These are phyloP conservation scores for Phytophthora fragariaefolia DNA, from an alignment of 352 stramenopile species.

Conservation along the genomic window DNA sequence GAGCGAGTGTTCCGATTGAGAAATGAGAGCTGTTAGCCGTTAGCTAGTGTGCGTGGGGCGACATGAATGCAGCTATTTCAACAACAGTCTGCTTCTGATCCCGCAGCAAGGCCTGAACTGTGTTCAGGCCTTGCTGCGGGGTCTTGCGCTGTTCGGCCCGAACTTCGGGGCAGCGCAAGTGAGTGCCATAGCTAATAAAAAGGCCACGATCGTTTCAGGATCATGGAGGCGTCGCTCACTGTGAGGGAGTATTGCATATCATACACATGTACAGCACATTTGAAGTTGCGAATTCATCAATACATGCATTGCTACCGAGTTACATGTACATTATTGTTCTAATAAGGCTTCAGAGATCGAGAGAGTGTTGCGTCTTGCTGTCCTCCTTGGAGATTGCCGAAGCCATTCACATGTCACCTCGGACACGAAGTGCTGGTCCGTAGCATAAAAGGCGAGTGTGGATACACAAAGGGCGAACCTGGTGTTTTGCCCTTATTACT, in stretches of 20 bases:
- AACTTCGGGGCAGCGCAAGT: slow-evolving; percentile 20
- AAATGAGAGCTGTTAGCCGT: too few species aligned
- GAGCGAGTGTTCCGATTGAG: slow-evolving; percentile 16
- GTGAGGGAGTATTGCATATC: too few species aligned
- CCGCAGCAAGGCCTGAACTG: slow-evolving; percentile 5
- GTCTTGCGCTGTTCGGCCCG: too few species aligned
- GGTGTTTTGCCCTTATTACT: slow-evolving; percentile 17
- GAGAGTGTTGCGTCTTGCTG: too few species aligned
- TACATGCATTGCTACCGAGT: too few species aligned
- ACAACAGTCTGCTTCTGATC: slow-evolving; percentile 31
- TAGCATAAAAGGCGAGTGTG: slow-evolving; percentile 31
- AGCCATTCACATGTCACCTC: too few species aligned
- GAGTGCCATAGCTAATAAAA: slow-evolving; percentile 14
- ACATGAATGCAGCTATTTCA: slow-evolving; percentile 2
- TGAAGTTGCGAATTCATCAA: too few species aligned
- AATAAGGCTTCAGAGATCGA: too few species aligned
- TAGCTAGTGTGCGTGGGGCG: neutral
- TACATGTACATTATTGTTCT: too few species aligned
- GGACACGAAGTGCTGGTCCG: slow-evolving; percentile 21
- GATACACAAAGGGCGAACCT: slow-evolving; percentile 20
- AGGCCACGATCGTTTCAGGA: neutral
- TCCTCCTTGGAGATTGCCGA: too few species aligned
- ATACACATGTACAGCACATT: too few species aligned
- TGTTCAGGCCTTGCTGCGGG: slow-evolving; percentile 6
- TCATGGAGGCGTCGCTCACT: neutral